phyloP scores from a whole-genome alignment of 768 basidiomycete species.

The Russula sp. region DNA sequence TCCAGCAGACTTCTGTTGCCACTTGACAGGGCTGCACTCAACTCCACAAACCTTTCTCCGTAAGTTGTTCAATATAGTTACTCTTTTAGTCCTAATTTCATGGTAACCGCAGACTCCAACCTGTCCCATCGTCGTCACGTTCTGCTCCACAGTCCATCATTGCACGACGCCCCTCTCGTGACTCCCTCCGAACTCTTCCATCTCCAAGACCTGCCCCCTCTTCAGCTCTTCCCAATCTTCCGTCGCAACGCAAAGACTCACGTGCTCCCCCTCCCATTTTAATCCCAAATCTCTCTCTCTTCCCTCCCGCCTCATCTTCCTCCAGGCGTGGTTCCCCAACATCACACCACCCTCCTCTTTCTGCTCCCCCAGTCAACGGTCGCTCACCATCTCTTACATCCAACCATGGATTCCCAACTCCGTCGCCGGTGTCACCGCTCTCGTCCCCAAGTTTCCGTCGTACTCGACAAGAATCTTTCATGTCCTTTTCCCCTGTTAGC shows the following conservation, averaged over 20 bases:
- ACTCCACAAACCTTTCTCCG: neutral
- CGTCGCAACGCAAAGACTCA: conserved; percentile 29
- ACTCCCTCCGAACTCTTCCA: conserved; percentile 50
- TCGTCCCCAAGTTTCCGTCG: conserved; percentile 31
- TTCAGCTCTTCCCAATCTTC: conserved; percentile 48
- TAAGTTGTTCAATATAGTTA: neutral
- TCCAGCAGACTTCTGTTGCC: conserved; percentile 38
- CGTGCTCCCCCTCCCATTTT: conserved; percentile 20
- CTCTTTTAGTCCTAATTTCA: neutral
- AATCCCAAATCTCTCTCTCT: conserved; percentile 18
- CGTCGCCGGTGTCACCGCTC: conserved; percentile 7
- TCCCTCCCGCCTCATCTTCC: conserved; percentile 5
- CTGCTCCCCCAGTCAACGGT: conserved; percentile 12
- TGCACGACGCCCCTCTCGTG: conserved; percentile 40
- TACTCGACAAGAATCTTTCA: conserved; percentile 30
- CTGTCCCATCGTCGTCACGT: neutral
- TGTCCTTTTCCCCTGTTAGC: conserved; percentile 28
- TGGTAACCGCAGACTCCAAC: conserved; percentile 27
- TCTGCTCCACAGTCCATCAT: conserved; percentile 23
- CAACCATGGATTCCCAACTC: neutral
- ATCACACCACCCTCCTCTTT: neutral
- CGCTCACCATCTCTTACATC: neutral
- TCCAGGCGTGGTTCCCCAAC: neutral
- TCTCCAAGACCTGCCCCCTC: conserved; percentile 62
- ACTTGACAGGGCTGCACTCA: conserved; percentile 34